These are phyloP conservation scores for Starmerella sirachaensis DNA, from an alignment of 805 yeast genomes.

Conservation along the genomic window DNA sequence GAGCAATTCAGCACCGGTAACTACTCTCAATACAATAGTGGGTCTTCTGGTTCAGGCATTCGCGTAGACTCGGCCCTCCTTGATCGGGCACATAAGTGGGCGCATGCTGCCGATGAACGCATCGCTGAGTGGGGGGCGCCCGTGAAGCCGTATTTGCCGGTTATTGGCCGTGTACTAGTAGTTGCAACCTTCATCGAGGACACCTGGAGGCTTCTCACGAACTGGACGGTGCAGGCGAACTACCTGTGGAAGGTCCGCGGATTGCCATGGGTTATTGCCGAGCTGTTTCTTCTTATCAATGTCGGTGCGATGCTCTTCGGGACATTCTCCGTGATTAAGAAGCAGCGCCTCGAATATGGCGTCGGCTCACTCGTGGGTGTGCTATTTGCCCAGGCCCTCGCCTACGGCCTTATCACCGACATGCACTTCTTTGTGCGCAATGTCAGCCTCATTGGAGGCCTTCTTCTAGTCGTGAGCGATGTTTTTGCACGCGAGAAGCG, in stretches of 20 bases:
- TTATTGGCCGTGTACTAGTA: conserved; percentile 75
- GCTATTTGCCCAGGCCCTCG: conserved; percentile 70
- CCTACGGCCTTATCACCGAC: conserved; percentile 72
- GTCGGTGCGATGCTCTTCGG: conserved; percentile 60
- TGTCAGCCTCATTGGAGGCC: conserved; percentile 83
- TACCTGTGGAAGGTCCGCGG: conserved; percentile 72
- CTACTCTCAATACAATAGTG: background rate
- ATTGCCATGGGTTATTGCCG: conserved; percentile 63
- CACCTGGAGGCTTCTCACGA: conserved; percentile 65
- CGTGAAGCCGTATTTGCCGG: conserved; percentile 48
- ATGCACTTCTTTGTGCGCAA: conserved; percentile 73
- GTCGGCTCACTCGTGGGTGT: conserved; percentile 58
- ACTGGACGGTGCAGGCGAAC: conserved; percentile 85
- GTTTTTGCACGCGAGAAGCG: conserved; percentile 67
- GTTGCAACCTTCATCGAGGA: conserved; percentile 93
- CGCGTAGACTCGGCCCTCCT: conserved; percentile 6
- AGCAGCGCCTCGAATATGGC: conserved; percentile 58
- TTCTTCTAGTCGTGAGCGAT: conserved; percentile 76
- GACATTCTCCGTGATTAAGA: conserved; percentile 56
- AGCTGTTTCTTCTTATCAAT: conserved; percentile 54
- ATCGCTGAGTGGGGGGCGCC: conserved; percentile 29
- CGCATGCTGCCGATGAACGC: conserved; percentile 26
- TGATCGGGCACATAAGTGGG: conserved; percentile 13
- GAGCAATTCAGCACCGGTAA: conserved; percentile 1
- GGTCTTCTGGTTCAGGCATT: background rate